Evolutionary conservation across 805 yeast species (phyloP).

Genomic region (Metschnikowia santaceciliae): DNA sequence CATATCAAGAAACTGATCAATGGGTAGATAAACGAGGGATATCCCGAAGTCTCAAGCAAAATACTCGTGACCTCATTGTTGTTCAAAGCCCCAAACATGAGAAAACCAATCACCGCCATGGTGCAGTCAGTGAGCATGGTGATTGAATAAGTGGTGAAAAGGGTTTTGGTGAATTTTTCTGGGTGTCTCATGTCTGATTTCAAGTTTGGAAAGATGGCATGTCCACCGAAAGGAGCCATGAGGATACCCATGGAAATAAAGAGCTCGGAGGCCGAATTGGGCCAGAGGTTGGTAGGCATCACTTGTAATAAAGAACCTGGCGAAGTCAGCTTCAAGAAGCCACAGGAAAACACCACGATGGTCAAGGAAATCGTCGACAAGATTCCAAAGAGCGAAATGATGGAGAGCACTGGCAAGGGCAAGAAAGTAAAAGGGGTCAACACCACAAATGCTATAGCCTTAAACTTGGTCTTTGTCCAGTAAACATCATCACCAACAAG

Average conservation of each 20-base stretch:
- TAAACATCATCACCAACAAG: slow-evolving; percentile 25
- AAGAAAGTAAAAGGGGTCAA: slow-evolving; percentile 80
- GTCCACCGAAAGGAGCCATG: slow-evolving; percentile 85
- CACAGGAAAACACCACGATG: slow-evolving; percentile 54
- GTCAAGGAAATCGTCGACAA: slow-evolving; percentile 65
- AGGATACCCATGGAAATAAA: slow-evolving; percentile 62
- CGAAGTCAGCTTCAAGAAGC: slow-evolving; percentile 50
- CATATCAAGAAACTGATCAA: slow-evolving; percentile 67
- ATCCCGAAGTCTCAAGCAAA: slow-evolving; percentile 42
- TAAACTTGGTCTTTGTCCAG: slow-evolving; percentile 50
- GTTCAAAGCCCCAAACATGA: slow-evolving; percentile 51
- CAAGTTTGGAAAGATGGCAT: slow-evolving; percentile 73
- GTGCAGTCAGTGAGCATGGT: slow-evolving; percentile 57
- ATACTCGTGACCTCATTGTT: slow-evolving; percentile 52
- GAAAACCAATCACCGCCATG: slow-evolving; percentile 63
- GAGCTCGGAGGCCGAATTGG: slow-evolving; percentile 47
- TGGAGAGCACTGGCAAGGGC: slow-evolving; percentile 69
- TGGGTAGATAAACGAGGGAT: slow-evolving; percentile 45
- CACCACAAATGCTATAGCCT: slow-evolving; percentile 61
- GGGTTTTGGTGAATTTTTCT: slow-evolving; percentile 48
- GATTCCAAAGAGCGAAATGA: slow-evolving; percentile 68
- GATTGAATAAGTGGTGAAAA: slow-evolving; percentile 55
- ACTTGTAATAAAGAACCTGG: slow-evolving; percentile 75
- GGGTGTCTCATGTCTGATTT: slow-evolving; percentile 72
- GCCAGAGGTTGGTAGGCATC: slow-evolving; percentile 67